Base-by-base conservation (phyloP, 495 filamentous ascomycete genomes). In the Xylaria intraflava region DNA sequence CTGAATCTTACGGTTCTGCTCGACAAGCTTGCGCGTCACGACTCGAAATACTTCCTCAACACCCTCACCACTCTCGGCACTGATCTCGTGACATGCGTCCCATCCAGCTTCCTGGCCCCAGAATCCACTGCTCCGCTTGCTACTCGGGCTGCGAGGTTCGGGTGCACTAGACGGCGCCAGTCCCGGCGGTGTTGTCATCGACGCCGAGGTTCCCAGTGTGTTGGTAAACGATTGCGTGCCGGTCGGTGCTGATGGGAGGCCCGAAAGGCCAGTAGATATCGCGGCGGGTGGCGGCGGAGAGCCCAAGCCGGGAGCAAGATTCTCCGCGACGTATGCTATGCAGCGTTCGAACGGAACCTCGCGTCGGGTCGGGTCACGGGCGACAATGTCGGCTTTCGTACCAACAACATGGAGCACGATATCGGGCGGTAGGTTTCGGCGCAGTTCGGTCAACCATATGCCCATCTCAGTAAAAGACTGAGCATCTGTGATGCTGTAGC, bases 21-120 rank as follows among this genome's bases (percentile, higher is more conserved):
- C 92, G 27, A 98, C 92, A 51, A 98, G 76, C 69, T 96, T 96
- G 62, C 93, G 74, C 33, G 92, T 90, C 35, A 96, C 93, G 16
- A 96, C 92, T 0, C 90, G 80, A 60, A 98, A 98, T 0, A 98
- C 92, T 72, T 98, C 93, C 47, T 98, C 93, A 10, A 98, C 89
- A 3, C 92, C 92, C 73, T 97, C 92, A 16, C 93, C 93, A 64
- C 88, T 88, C 75, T 90, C 88, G 20, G 92, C 91, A 61, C 84
- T 89, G 60, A 98, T 92, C 73, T 98, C 92, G 69, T 97, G 92
- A 62, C 92, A 96, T 57, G 88, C 92, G 63, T 96, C 91, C 90
- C 90, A 96, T 10, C 89, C 89, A 7, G 88, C 84, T 60, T 96
- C 90, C 62, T 93, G 87, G 2, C 86, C 88, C 90, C 90, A 95